Base-by-base conservation (phyloP, 257 asterid species). In the Fraxinus excelsior region DNA sequence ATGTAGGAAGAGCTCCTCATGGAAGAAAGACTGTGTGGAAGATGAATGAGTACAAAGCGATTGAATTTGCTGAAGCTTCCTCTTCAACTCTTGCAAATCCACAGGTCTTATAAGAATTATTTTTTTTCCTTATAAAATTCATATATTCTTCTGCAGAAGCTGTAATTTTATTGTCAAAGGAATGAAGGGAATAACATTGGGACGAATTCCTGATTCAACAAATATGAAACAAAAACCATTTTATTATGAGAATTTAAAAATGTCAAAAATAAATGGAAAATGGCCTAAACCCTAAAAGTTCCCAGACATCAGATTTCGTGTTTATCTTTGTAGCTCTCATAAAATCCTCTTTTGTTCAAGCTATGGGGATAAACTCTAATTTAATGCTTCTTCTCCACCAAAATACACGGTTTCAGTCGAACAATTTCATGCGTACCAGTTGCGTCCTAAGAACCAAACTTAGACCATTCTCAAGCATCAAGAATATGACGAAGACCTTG, bases 21-120 rank as follows among this genome's bases (percentile, higher is more conserved):
- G 92, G 90, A 2, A 71, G 38, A 14, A 88, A 84, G 67, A 88
- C 90, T 14, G 46, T 18, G 19, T 88, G 92, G 92, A 88, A 88
- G 74, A 86, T 88, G 92, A 84, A 82, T 49, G 90, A 88, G 72
- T 88, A 88, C 28, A 86, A 67, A 77, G 82, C 81, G 42, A 60
- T 34, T 80, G 85, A 77, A 25, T 62, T n/a, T 1, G 62, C 19
- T 21, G 74, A 70, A 35, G 53, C 76, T 66, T 44, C 85, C 26
- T 46, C 79, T 14, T 79, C 79, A 29, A 23, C 78, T 31, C 13
- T 13, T 56, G 37, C 80, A 66, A 71, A 74, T 65, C 81, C 85
- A 14, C 82, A 85, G 88, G 91, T 87, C 31, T 28, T 42, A n/a
- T n/a, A n/a, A 11, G 3, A 40, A 40, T 11, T 2, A 42, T 42